Base-by-base conservation (phyloP, 257 asterid species). In the Datura wrightii region DNA sequence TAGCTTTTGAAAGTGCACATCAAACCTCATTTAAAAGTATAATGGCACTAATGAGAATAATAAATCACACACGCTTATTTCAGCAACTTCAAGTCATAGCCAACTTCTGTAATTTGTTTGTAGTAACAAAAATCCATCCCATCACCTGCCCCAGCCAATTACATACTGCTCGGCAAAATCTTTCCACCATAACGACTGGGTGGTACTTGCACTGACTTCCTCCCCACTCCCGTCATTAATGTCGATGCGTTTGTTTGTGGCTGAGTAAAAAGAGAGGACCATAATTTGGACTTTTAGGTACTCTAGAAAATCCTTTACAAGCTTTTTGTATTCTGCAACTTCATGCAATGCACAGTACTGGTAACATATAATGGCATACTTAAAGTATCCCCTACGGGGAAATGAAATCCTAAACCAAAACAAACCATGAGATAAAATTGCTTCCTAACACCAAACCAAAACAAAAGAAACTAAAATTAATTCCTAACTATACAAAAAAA, bases 231-330 rank as follows among this genome's bases (percentile, higher is more conserved):
- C 44, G 8, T 50, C 44, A 76, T 13, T 36, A 50, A 76, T 76
- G 81, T 24, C 37, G 2, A 48, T 76, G 78, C 31, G 31, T 24
- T 39, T 31, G 46, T 52, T 14, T 52, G 62, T 50, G 46, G 15
- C 4, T 52, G 31, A 50, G 60, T 52, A 31, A 76, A 78, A 50
- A 50, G 34, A 52, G 46, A 31, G 24, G 48, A 15, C 82, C 48
- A 31, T 52, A 52, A 52, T 78, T 52, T 34, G 63, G n/a, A 52
- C 82, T 78, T 78, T 8, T 31, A 34, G 63, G 48, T 52, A 78
- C 48, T 15, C 63, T 34, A 78, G 34, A 78, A 63, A 78, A 31
- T 78, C 82, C 82, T 31, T 76, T 31, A 78, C 58, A 78, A 52
- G 46, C 63, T 9, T 31, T 63, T 36, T 78, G 48, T 34, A 78